A percentile compares a stretch with the other conserved stretches of the same genome.
phyloP scores from a whole-genome alignment of 2,329 filamentous ascomycete species.

The Fusarium udum region DNA sequence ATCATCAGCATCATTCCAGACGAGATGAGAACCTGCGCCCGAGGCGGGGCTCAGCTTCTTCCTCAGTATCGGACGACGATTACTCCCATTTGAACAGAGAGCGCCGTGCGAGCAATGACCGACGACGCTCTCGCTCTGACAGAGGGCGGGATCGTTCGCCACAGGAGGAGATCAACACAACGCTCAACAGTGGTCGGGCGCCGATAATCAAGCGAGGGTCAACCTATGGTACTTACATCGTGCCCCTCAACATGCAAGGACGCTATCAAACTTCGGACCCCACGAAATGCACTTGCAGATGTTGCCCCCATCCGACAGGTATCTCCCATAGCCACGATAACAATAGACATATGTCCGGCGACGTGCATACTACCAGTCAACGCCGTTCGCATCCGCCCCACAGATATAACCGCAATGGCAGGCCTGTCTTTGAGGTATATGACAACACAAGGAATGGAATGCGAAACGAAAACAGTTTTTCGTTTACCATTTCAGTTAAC shows the following conservation, averaged over 20 bases:
- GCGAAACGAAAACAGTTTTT: constrained; percentile 23
- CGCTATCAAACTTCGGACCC: constrained; percentile 33
- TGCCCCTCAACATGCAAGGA: constrained; percentile 25
- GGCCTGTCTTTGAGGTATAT: constrained; percentile 34
- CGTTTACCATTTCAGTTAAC: constrained; percentile 36
- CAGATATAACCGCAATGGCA: constrained; percentile 2
- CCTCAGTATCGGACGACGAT: not conserved
- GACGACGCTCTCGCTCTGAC: not conserved
- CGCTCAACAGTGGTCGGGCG: not conserved
- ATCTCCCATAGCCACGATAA: constrained; percentile 17
- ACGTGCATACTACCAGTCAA: not conserved
- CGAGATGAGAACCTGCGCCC: not conserved
- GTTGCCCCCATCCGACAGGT: constrained; percentile 38
- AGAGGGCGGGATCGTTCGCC: not conserved
- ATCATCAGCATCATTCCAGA: not conserved
- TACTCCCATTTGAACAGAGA: not conserved
- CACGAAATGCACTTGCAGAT: constrained; percentile 36
- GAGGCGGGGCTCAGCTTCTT: not conserved
- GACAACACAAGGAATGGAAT: constrained; percentile 31
- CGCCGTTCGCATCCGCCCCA: not conserved
- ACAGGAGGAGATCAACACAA: constrained; percentile 5
- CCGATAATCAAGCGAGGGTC: not conserved
- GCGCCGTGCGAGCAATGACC: not conserved
- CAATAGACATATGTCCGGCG: not conserved
- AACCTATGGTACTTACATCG: constrained; percentile 39